Conservation (phyloP, 2,329 filamentous ascomycete genomes). For the Fusarium mangiferae region DNA sequence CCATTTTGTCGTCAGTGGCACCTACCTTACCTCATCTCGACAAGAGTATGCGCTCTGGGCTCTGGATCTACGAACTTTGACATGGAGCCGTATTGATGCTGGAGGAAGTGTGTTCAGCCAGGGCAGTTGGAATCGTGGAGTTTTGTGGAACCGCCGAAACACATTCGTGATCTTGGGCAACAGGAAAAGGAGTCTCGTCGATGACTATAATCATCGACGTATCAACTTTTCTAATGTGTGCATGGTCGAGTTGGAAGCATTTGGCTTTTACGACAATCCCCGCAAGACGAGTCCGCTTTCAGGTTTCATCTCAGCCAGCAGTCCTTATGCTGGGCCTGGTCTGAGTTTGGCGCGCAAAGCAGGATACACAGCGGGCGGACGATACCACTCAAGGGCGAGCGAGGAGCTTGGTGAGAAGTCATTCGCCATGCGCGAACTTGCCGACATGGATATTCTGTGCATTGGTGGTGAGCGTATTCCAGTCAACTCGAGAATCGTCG, state of each 20-base stretch:
- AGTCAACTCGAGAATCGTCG: constrained; percentile 89
- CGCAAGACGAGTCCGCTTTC: constrained; percentile 81
- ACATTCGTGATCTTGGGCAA: constrained; percentile 96
- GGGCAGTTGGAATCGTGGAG: constrained; percentile 96
- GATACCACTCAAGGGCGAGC: constrained; percentile 79
- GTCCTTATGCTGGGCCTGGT: constrained; percentile 67
- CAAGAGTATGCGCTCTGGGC: constrained; percentile 99
- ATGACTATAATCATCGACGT: constrained; percentile 97
- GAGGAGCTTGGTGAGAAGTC: constrained; percentile 88
- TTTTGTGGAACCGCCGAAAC: constrained; percentile 93
- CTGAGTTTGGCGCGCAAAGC: constrained; percentile 69
- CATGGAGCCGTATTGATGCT: constrained; percentile 95
- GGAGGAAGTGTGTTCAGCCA: constrained; percentile 94
- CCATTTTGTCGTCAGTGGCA: constrained; percentile 96
- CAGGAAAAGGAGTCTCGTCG: constrained; percentile 90
- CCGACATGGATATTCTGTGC: constrained; percentile 97
- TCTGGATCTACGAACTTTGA: constrained; percentile 85
- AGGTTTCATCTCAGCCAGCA: constrained; percentile 85
- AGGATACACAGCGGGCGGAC: constrained; percentile 76
- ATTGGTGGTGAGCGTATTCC: constrained; percentile 91
- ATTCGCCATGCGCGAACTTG: constrained; percentile 81
- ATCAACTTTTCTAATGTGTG: constrained; percentile 98
- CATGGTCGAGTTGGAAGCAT: constrained; percentile 96
- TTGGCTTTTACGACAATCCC: constrained; percentile 97
- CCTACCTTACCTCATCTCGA: constrained; percentile 96